These are phyloP conservation scores for Pseudomicrostroma phylloplanum DNA, from an alignment of 1,284 basidiomycete species.

Conservation along the genomic window DNA sequence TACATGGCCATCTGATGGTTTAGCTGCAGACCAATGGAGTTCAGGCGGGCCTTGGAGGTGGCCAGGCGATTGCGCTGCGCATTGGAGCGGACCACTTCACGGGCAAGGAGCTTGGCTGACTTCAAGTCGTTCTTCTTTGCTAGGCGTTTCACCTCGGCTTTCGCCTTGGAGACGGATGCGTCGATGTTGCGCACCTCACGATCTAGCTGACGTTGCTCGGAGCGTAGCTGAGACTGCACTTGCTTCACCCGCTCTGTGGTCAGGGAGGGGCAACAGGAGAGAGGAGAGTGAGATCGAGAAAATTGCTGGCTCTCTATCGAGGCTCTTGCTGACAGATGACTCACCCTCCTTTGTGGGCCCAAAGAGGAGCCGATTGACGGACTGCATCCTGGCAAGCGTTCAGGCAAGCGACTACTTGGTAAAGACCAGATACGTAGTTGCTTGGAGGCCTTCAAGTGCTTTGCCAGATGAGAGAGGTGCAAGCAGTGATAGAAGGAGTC, in stretches of 20 bases:
- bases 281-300: conserved; percentile 16
- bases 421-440: too few relatives aligned
- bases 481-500: too few relatives aligned
- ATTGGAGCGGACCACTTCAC: conserved; percentile 86
- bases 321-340: not conserved
- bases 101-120: conserved; percentile 82
- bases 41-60: conserved; percentile 84
- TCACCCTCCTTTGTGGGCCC: conserved; percentile 82
- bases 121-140: conserved; percentile 87
- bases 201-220: conserved; percentile 41
- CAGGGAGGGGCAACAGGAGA: not conserved
- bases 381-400: conserved; percentile 60
- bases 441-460: too few relatives aligned
- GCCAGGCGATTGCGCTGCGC: conserved; percentile 90
- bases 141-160: conserved; percentile 76
- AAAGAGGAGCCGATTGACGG: conserved; percentile 80
- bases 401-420: too few relatives aligned
- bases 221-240: conserved; percentile 41
- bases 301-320: conserved; percentile 25
- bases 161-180: conserved; percentile 71
- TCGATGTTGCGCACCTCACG: conserved; percentile 64
- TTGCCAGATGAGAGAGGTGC: too few relatives aligned
- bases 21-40: conserved; percentile 84
- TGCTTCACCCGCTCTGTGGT: conserved; percentile 32
- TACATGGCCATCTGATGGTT: conserved; percentile 91